Conservation (phyloP, 257 asterid species). For the Orobanche coerulescens region DNA sequence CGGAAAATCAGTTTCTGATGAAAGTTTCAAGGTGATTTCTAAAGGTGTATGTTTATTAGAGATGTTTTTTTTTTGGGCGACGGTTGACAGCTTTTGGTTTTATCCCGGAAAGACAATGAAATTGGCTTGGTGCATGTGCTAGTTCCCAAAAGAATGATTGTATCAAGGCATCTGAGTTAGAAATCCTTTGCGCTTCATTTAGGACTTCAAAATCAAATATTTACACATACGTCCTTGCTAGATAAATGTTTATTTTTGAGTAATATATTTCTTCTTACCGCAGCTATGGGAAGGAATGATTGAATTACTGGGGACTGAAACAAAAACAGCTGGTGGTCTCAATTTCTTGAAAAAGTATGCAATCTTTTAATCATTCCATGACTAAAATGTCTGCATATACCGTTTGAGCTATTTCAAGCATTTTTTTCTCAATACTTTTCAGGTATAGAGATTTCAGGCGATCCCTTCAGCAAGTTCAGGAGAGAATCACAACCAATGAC, state of each 20-base stretch:
- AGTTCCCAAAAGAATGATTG: no score
- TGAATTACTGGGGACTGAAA: slow-evolving; percentile 71
- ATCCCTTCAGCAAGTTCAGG: slow-evolving; percentile 67
- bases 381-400: background rate
- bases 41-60: no score
- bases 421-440: slow-evolving; percentile 23
- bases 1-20: slow-evolving; percentile 85
- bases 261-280: slow-evolving; percentile 15
- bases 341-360: slow-evolving; percentile 78
- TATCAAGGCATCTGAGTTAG: no score
- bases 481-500: slow-evolving; percentile 46
- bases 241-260: background rate
- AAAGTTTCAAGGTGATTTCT: slow-evolving; percentile 66
- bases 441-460: slow-evolving; percentile 86
- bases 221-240: background rate
- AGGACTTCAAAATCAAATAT: background rate
- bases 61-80: no score
- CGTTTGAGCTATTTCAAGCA: slow-evolving; percentile 6
- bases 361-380: background rate
- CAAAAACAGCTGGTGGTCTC: slow-evolving; percentile 79
- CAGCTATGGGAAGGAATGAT: slow-evolving; percentile 99
- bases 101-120: no score
- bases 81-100: no score
- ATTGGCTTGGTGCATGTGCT: no score
- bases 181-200: no score